phyloP scores from a whole-genome alignment of 139 green algal species.

The Micractinium conductrix region DNA sequence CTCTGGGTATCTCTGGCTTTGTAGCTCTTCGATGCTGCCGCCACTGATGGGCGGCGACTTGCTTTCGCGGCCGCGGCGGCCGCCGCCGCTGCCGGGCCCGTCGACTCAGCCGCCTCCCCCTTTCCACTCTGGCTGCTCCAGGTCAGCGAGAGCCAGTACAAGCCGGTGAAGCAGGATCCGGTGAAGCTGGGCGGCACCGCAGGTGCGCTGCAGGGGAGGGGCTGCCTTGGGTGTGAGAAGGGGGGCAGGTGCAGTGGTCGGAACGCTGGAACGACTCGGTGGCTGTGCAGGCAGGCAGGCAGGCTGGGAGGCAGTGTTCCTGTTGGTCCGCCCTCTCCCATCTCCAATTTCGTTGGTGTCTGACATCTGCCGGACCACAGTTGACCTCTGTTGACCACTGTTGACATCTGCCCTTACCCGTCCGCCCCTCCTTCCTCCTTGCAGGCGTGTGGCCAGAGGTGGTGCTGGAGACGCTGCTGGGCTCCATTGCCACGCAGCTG shows the following conservation, averaged over 20 bases:
- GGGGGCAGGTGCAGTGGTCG: neutral
- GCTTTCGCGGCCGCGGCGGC: too few relatives aligned
- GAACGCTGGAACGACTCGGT: too few relatives aligned
- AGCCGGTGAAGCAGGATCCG: constrained; percentile 73
- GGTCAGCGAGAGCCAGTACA: constrained; percentile 64
- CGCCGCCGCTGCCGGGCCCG: too few relatives aligned
- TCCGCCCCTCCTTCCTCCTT: neutral
- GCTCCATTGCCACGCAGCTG: constrained; percentile 83
- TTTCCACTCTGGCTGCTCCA: neutral
- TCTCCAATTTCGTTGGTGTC: neutral
- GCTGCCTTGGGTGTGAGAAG: constrained; percentile 45
- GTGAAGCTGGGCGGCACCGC: constrained; percentile 66
- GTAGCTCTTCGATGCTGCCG: too few relatives aligned
- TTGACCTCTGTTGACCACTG: neutral
- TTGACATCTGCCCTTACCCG: neutral
- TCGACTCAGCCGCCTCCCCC: neutral
- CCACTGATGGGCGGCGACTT: too few relatives aligned
- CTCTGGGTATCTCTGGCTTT: too few relatives aligned
- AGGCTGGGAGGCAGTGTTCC: neutral
- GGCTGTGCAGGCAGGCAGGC: too few relatives aligned
- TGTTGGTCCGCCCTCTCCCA: too few relatives aligned
- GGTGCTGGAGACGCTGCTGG: constrained; percentile 79
- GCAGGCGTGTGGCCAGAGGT: constrained; percentile 68
- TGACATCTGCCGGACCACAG: neutral
- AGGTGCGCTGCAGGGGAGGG: constrained; percentile 27